Evolutionary conservation across 169 alveolate species (phyloP), one percentile per base, ranked within the genome.

Genomic region (Eimeria tenella): DNA sequence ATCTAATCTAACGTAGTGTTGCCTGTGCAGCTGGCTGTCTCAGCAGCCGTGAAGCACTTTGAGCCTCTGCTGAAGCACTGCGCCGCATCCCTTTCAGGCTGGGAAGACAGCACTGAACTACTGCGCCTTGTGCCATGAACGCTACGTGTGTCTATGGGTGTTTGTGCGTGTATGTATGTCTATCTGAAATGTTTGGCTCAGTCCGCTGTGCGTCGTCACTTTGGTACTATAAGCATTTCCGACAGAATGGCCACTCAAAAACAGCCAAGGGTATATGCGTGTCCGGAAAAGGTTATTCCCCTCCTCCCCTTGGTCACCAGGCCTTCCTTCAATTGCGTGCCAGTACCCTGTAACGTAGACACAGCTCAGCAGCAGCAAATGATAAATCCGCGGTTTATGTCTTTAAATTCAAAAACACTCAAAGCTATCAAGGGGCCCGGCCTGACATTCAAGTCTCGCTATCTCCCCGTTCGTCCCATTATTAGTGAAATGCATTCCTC

Each of bases 281-380:
- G 42, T 31, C 42, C 0, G 42, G 42, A 31, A 31, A 2, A 31
- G 58, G 23, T 6, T 9, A 71, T 71, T 15, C 25, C 25, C 77
- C 7, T 6, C 82, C 17, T 21, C 21, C 5, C 82, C 63, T 15
- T 75, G 68, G 68, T 9, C 53, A 19, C 68, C 84, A 5, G 55
- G 23, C 21, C 17, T 50, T 50, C 23, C 31, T n/a, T 81, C 42
- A 81, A 7, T 81, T 81, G 89, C 89, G 89, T 15, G 89, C 89
- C 2, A 81, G 89, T 3, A 81, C 89, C 58, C 89, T 81, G 89
- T 4, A 23, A 55, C 82, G 42, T 6, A 19, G 42, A 25, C 21
- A 58, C 9, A 71, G 42, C 10, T 13, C 82, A 71, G 56, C 82
- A 25, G 17, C 10, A 21, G 42, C 42, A 31, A 31, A 31, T 31